Evolutionary conservation across 768 basidiomycete species (phyloP).

Genomic region (Mycena rosella): DNA sequence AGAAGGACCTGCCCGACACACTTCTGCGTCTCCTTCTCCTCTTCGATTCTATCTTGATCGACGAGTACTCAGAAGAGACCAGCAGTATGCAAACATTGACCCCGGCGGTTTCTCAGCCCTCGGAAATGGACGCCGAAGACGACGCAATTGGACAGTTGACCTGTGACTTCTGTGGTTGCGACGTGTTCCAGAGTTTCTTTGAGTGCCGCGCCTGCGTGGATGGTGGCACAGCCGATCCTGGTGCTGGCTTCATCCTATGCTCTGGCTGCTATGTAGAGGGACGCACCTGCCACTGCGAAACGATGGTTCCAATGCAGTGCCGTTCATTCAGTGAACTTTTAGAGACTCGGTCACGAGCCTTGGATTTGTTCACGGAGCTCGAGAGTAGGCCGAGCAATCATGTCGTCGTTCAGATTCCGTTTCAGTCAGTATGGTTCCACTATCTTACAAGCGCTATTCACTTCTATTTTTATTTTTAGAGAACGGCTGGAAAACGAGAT

Average conservation of each 20-base stretch:
- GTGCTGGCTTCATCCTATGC: conserved; percentile 69
- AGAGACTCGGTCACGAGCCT: conserved; percentile 51
- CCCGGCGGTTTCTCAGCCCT: background rate
- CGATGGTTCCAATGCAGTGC: conserved; percentile 73
- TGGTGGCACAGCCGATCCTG: conserved; percentile 36
- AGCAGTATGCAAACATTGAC: conserved; percentile 23
- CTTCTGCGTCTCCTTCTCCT: conserved; percentile 30
- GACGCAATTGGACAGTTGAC: conserved; percentile 48
- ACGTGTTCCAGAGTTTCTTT: conserved; percentile 87
- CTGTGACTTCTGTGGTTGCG: conserved; percentile 87
- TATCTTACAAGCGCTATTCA: background rate
- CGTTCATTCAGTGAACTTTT: conserved; percentile 63
- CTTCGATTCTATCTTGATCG: conserved; percentile 32
- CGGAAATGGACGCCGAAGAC: conserved; percentile 8
- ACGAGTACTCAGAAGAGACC: conserved; percentile 43
- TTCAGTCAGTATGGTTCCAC: conserved; percentile 1
- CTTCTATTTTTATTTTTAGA: background rate
- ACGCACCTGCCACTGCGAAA: conserved; percentile 72
- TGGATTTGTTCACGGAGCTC: conserved; percentile 29
- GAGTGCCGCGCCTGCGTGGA: conserved; percentile 68
- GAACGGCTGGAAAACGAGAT: conserved; percentile 39
- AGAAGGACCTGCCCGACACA: conserved; percentile 8
- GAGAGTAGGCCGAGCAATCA: background rate
- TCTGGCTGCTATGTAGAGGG: conserved; percentile 84
- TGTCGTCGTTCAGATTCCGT: background rate